Evolutionary conservation across 2,329 filamentous ascomycete species (phyloP), one percentile per base, ranked within the genome.

Genomic region (Lecanosticta acicola): DNA sequence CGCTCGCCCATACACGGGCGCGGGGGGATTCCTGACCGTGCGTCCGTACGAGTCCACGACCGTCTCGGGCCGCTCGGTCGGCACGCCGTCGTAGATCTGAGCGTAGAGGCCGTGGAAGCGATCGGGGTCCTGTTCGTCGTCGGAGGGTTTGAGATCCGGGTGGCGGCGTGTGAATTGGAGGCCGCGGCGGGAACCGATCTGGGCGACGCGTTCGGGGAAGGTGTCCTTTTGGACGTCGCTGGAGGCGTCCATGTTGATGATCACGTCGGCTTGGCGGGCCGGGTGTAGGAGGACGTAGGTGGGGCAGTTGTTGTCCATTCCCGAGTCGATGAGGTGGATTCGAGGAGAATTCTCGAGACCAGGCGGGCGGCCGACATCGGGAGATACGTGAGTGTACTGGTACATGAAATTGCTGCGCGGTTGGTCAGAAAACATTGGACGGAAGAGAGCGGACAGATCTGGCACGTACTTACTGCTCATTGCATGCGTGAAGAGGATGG

Each of bases 221-320:
- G 53, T 62, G 48, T 65, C 60, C 41, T 65, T 64, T 39, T 60
- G 61, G 1, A 66, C 63, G 45, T 65, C 60, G 14, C 49, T 54
- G 3, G 59, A 62, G 9, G 53, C 57, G 46, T 63, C 61, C 61
- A 64, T 63, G 51, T 63, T 63, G 49, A 64, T 55, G 35, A 64
- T 63, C 14, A 63, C 59, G 43, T 63, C 61, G 10, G 49, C 56
- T 34, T 54, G 21, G 10, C 61, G 59, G 9, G 50, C 48, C 1
- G 59, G 60, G 39, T 61, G 56, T 9, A 62, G 49, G 2, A 62
- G 50, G 18, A 59, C 56, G 41, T 59, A 60, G 17, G 62, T 60
- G 11, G 62, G 61, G 42, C 62, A 64, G 46, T 66, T 66, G 44
- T 65, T 66, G 51, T 65, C 63, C 62, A 66, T 64, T 24, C 63